Evolutionary conservation across 163 green algal genomes (phyloP).

Genomic region (Volvox carteri): DNA sequence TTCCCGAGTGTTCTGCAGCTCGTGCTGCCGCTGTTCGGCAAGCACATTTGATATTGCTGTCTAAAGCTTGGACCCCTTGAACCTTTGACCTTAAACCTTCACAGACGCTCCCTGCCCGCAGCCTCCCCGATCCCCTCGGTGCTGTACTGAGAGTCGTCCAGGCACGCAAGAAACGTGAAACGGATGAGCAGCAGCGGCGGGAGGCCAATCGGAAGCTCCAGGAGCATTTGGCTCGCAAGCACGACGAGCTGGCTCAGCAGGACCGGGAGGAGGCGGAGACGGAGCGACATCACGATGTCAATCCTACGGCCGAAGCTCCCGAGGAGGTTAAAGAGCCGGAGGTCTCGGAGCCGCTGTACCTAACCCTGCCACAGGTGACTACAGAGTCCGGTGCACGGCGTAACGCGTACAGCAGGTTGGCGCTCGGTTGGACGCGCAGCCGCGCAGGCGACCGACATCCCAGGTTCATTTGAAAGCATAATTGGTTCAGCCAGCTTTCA

Average conservation of each 20-base stretch:
- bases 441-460: no score
- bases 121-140: not conserved
- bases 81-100: no score
- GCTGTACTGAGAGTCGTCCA: not conserved
- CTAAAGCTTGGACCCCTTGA: no score
- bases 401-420: no score
- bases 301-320: not conserved
- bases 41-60: no score
- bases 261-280: not conserved
- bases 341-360: not conserved
- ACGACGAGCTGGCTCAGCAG: not conserved
- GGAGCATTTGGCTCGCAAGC: not conserved
- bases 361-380: not conserved
- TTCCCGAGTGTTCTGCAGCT: no score
- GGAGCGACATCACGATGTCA: not conserved
- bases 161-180: not conserved
- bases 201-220: conserved; percentile 24
- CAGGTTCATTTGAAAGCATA: no score
- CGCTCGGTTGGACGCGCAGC: no score
- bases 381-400: no score
- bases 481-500: no score
- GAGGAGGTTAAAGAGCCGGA: conserved; percentile 8
- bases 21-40: no score
- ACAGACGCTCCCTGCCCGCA: no score
- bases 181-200: not conserved